These are phyloP conservation scores for Geranium rotundifolium DNA, from an alignment of 345 rosid genomes.

Conservation along the genomic window DNA sequence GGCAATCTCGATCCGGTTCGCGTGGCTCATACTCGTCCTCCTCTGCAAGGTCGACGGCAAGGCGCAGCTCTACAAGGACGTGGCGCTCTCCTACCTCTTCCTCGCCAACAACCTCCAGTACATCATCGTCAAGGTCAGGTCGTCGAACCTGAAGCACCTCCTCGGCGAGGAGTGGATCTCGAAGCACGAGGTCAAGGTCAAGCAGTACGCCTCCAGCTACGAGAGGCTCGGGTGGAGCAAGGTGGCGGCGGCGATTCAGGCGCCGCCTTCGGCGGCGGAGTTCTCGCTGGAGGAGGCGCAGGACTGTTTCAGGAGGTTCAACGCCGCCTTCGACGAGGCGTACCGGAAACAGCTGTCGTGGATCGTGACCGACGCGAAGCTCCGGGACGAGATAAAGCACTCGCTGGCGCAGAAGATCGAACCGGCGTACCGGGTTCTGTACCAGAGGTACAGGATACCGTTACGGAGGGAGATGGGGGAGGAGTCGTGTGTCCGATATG, in stretches of 20 bases:
- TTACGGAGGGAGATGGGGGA: slow-evolving; percentile 13
- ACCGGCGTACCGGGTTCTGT: slow-evolving; percentile 39
- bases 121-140: slow-evolving; percentile 30
- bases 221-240: slow-evolving; percentile 48
- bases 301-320: slow-evolving; percentile 34
- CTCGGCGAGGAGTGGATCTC: slow-evolving; percentile 59
- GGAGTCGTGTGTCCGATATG: slow-evolving; percentile 24
- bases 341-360: slow-evolving; percentile 34
- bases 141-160: slow-evolving; percentile 33
- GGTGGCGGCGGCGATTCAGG: slow-evolving; percentile 27
- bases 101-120: slow-evolving; percentile 61
- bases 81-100: slow-evolving; percentile 45
- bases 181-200: slow-evolving; percentile 37
- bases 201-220: slow-evolving; percentile 39
- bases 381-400: slow-evolving; percentile 43
- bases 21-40: slow-evolving; percentile 49
- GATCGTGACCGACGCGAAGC: slow-evolving; percentile 33
- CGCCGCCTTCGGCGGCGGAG: slow-evolving; percentile 24
- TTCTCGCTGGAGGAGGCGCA: slow-evolving; percentile 25
- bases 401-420: slow-evolving; percentile 31
- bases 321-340: slow-evolving; percentile 43
- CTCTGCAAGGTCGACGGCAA: slow-evolving; percentile 61
- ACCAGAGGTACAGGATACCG: slow-evolving; percentile 24
- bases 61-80: slow-evolving; percentile 45
- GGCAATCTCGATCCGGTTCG: slow-evolving; percentile 29